Conservation (phyloP, 768 basidiomycete species). For the Leccinum incarnatum region DNA sequence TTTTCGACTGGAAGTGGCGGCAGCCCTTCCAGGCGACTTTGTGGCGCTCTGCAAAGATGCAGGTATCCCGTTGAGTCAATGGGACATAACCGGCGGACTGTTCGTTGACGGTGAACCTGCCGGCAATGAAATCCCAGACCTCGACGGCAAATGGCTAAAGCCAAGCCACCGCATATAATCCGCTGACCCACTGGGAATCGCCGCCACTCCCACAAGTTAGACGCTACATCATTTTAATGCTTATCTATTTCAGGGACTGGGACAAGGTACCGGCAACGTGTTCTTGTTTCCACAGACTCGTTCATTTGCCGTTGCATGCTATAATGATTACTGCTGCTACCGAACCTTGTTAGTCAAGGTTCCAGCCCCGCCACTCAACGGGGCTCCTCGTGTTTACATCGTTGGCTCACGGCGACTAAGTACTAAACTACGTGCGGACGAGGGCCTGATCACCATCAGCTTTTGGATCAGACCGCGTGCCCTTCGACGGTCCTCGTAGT, state of each 20-base stretch:
- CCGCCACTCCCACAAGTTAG: slow-evolving; percentile 3
- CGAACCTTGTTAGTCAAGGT: slow-evolving; percentile 24
- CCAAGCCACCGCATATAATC: slow-evolving; percentile 10
- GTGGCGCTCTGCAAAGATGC: slow-evolving; percentile 45
- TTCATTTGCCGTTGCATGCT: slow-evolving; percentile 12
- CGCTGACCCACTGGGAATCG: slow-evolving; percentile 8
- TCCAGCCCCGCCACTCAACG: slow-evolving; percentile 18
- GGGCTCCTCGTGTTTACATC: slow-evolving; percentile 30
- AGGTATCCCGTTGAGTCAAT: slow-evolving; percentile 39
- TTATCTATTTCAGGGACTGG: slow-evolving; percentile 9
- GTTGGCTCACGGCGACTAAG: slow-evolving; percentile 24
- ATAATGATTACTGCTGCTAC: slow-evolving; percentile 15
- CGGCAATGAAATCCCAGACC: slow-evolving; percentile 34
- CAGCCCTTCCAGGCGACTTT: slow-evolving; percentile 61
- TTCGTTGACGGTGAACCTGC: slow-evolving; percentile 43
- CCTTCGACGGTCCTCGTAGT: slow-evolving; percentile 9
- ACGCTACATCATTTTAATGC: not conserved
- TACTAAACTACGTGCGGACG: slow-evolving; percentile 16
- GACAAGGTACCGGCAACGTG: slow-evolving; percentile 12
- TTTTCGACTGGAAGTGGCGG: slow-evolving; percentile 50
- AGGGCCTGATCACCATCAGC: slow-evolving; percentile 16
- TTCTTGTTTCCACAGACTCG: slow-evolving; percentile 13
- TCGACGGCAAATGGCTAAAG: slow-evolving; percentile 38
- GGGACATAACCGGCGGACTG: slow-evolving; percentile 44
- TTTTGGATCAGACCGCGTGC: slow-evolving; percentile 2